These are phyloP conservation scores for Sarocladiaceae sp. DNA, from an alignment of 2,329 filamentous ascomycete species.

Conservation along the genomic window DNA sequence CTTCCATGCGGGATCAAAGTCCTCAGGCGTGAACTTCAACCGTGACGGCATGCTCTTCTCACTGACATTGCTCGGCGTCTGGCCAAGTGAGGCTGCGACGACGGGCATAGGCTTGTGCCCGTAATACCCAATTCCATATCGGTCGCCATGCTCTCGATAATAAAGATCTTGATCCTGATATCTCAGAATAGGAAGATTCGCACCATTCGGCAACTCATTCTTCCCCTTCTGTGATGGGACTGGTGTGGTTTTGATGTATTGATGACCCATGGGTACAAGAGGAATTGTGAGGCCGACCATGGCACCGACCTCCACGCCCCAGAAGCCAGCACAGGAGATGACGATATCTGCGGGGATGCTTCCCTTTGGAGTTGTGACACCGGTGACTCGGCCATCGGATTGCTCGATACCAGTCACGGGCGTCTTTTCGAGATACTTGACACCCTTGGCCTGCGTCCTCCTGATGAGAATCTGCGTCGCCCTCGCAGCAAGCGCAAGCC, in stretches of 20 bases:
- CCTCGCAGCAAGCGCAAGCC: constrained; percentile 56
- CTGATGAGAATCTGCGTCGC: constrained; percentile 58
- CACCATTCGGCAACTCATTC: constrained; percentile 38
- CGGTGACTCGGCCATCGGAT: constrained; percentile 45
- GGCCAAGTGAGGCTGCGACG: constrained; percentile 47
- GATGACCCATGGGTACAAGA: constrained; percentile 57
- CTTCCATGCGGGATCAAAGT: constrained; percentile 59
- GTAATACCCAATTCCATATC: constrained; percentile 60
- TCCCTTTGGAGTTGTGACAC: constrained; percentile 46
- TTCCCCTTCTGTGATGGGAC: constrained; percentile 38
- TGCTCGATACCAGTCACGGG: constrained; percentile 54
- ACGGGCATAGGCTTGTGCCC: constrained; percentile 60
- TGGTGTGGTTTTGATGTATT: constrained; percentile 58
- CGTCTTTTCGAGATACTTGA: constrained; percentile 52
- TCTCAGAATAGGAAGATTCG: constrained; percentile 53
- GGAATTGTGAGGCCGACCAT: constrained; percentile 57
- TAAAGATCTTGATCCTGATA: constrained; percentile 62
- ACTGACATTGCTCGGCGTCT: constrained; percentile 48
- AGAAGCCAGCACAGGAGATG: constrained; percentile 61
- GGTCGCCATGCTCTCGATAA: constrained; percentile 60
- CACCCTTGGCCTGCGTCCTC: constrained; percentile 53
- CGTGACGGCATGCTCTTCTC: constrained; percentile 62
- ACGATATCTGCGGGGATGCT: constrained; percentile 55
- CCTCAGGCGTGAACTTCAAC: constrained; percentile 53
- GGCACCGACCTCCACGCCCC: constrained; percentile 60